Evolutionary conservation across 2,329 filamentous ascomycete genomes (phyloP).

Genomic region (Microcyclosporella mali): DNA sequence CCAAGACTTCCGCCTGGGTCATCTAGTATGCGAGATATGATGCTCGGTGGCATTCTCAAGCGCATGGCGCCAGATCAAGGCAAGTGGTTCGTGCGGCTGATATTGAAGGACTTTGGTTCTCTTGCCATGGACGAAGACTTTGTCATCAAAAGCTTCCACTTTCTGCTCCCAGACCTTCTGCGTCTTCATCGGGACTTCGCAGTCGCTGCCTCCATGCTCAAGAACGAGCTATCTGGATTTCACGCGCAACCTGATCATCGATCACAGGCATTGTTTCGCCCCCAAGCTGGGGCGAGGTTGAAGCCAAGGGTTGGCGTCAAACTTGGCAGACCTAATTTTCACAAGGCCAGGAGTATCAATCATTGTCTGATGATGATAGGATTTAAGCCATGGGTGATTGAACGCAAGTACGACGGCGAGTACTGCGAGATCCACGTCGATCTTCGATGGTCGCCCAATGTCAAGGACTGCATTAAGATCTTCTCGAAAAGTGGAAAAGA

Average conservation of each 20-base stretch:
- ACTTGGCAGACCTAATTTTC: conserved; percentile 40
- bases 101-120: conserved; percentile 70
- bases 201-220: conserved; percentile 53
- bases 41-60: conserved; percentile 53
- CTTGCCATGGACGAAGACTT: conserved; percentile 54
- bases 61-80: conserved; percentile 61
- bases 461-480: conserved; percentile 58
- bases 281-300: conserved; percentile 28
- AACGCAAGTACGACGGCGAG: conserved; percentile 77
- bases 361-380: conserved; percentile 63
- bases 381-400: conserved; percentile 60
- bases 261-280: conserved; percentile 29
- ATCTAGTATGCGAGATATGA: conserved; percentile 34
- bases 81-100: conserved; percentile 79
- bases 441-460: conserved; percentile 43
- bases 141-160: conserved; percentile 59
- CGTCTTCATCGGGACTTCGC: conserved; percentile 64
- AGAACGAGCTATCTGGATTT: conserved; percentile 35
- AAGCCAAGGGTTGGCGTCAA: conserved; percentile 39
- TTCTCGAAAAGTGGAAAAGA: conserved; percentile 93
- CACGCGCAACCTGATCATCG: conserved; percentile 33
- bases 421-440: conserved; percentile 87
- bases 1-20: conserved; percentile 24
- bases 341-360: conserved; percentile 53
- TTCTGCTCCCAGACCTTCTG: conserved; percentile 62